These are phyloP conservation scores for Irpex rosettiformis DNA, from an alignment of 1,284 basidiomycete species.

Conservation along the genomic window DNA sequence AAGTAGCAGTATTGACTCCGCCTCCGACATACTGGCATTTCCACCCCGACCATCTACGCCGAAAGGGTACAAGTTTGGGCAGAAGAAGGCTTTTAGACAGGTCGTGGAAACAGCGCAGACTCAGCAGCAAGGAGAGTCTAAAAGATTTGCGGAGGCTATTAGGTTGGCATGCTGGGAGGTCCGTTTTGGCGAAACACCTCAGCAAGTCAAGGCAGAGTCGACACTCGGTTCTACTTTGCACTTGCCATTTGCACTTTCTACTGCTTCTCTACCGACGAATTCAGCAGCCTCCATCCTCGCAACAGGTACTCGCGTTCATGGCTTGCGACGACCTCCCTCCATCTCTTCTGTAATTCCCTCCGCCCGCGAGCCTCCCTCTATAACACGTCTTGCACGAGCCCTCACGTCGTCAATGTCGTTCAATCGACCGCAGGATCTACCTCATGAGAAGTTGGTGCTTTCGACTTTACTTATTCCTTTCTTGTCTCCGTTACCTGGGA, in stretches of 20 bases:
- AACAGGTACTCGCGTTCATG: conserved; percentile 28
- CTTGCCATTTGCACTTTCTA: conserved; percentile 46
- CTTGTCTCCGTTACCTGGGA: conserved; percentile 32
- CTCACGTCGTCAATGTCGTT: conserved; percentile 32
- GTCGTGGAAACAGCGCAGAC: conserved; percentile 55
- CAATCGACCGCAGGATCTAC: conserved; percentile 34
- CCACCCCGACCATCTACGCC: conserved; percentile 37
- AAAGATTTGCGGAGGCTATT: conserved; percentile 47
- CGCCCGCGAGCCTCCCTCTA: conserved; percentile 28
- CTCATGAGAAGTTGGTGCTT: conserved; percentile 55
- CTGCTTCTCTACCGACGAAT: conserved; percentile 30
- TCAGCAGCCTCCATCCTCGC: conserved; percentile 22
- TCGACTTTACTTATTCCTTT: conserved; percentile 58
- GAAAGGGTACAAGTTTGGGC: conserved; percentile 51
- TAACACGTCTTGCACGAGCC: conserved; percentile 32
- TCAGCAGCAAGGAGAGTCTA: conserved; percentile 35
- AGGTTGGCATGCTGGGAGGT: conserved; percentile 47
- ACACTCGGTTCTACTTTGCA: conserved; percentile 37
- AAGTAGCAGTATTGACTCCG: conserved; percentile 23
- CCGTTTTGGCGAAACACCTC: conserved; percentile 34
- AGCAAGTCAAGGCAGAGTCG: conserved; percentile 28
- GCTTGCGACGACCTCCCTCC: conserved; percentile 37
- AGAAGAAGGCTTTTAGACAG: conserved; percentile 51
- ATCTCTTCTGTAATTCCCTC: conserved; percentile 29
- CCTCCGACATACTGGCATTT: conserved; percentile 21